A percentile compares a stretch with the other conserved stretches of the same genome.
These are phyloP conservation scores for Xylaria sp. DNA, from an alignment of 2,329 filamentous ascomycete genomes.

Conservation along the genomic window DNA sequence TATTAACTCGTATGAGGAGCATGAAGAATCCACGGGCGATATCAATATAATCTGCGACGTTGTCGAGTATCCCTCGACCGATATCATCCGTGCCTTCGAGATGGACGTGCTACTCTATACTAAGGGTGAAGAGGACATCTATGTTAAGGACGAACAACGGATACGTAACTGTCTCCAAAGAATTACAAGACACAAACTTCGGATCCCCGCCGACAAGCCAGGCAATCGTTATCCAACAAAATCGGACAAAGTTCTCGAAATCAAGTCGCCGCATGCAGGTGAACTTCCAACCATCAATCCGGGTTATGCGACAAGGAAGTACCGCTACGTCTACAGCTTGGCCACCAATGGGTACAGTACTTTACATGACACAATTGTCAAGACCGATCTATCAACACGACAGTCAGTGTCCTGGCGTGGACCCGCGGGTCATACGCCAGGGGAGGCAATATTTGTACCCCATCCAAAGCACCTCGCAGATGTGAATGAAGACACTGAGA, in stretches of 20 bases:
- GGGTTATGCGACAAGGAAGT: conserved; percentile 58
- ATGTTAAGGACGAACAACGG: conserved; percentile 55
- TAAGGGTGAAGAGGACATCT: conserved; percentile 56
- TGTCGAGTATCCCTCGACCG: conserved; percentile 69
- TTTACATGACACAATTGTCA: conserved; percentile 70
- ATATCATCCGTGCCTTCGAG: conserved; percentile 74
- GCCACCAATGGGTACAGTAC: conserved; percentile 67
- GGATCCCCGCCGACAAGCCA: conserved; percentile 43
- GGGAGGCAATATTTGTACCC: conserved; percentile 74
- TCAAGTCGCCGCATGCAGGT: conserved; percentile 63
- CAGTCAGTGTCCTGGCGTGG: conserved; percentile 66
- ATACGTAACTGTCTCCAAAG: conserved; percentile 51
- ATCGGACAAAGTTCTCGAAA: conserved; percentile 53
- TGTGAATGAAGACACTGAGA: neutral
- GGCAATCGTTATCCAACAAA: neutral
- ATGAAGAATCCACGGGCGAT: conserved; percentile 49
- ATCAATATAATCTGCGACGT: conserved; percentile 72
- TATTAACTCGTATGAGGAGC: conserved; percentile 79
- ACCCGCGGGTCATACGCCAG: conserved; percentile 69
- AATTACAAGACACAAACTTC: conserved; percentile 58
- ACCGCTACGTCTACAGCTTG: conserved; percentile 70
- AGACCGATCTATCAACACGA: conserved; percentile 69
- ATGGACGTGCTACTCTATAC: conserved; percentile 72
- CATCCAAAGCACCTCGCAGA: conserved; percentile 52
- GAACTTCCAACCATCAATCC: conserved; percentile 76